Evolutionary conservation across 2,329 filamentous ascomycete genomes (phyloP).

Genomic region (Curvularia lunata): DNA sequence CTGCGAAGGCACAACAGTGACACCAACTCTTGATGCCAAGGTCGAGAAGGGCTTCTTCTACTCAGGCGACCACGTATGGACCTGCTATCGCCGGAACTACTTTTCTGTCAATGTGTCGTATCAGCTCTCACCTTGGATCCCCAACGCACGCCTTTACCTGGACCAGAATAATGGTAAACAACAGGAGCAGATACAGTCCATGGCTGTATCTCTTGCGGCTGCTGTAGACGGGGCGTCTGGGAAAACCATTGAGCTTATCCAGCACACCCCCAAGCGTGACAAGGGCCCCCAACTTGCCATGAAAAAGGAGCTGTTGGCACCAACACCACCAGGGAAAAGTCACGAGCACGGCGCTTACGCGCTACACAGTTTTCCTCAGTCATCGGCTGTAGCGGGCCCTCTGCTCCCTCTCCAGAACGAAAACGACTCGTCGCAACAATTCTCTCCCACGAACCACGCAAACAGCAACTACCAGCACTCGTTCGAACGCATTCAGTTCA

Average conservation of each 20-base stretch:
- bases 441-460: constrained; percentile 43
- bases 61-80: constrained; percentile 79
- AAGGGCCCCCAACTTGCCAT: constrained; percentile 79
- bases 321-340: constrained; percentile 64
- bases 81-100: constrained; percentile 90
- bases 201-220: constrained; percentile 84
- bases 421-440: constrained; percentile 39
- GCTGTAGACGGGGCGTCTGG: constrained; percentile 77
- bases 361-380: constrained; percentile 49
- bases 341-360: constrained; percentile 50
- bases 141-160: constrained; percentile 63
- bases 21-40: constrained; percentile 75
- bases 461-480: constrained; percentile 58
- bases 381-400: constrained; percentile 43
- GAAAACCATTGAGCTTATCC: constrained; percentile 82
- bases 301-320: constrained; percentile 72
- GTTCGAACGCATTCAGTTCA: constrained; percentile 94
- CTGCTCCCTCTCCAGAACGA: constrained; percentile 53
- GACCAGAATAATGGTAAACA: constrained; percentile 54
- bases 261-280: constrained; percentile 90
- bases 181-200: constrained; percentile 69
- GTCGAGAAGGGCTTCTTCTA: constrained; percentile 92
- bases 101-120: constrained; percentile 86
- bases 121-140: constrained; percentile 68
- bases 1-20: constrained; percentile 66